Percentiles rank a stretch among this genome's conserved stretches.
Conservation (phyloP, 306 rosid species). For the Prunus davidiana region DNA sequence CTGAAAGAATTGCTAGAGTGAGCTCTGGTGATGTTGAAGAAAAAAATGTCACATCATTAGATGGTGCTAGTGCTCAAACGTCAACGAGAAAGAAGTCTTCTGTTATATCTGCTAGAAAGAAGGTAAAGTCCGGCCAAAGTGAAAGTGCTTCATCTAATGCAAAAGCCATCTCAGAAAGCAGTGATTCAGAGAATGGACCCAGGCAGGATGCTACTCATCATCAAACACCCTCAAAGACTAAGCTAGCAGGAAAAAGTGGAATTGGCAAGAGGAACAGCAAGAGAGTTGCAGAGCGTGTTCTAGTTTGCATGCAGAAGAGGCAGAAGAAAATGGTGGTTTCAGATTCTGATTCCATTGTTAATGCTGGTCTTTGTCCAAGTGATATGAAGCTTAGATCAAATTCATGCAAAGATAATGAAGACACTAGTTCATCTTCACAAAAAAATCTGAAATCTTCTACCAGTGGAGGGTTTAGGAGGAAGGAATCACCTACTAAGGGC, state of each 20-base stretch:
- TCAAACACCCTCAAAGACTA: slow-evolving; percentile 51
- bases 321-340: slow-evolving; percentile 75
- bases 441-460: slow-evolving; percentile 37
- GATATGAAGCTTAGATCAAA: slow-evolving; percentile 44
- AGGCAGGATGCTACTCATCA: slow-evolving; percentile 58
- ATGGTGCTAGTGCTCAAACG: slow-evolving; percentile 37
- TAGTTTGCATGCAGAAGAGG: slow-evolving; percentile 81
- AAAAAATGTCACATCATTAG: slow-evolving; percentile 42
- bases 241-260: slow-evolving; percentile 54
- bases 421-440: slow-evolving; percentile 40
- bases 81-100: slow-evolving; percentile 56
- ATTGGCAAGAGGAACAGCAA: slow-evolving; percentile 83
- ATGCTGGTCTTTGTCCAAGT: slow-evolving; percentile 45
- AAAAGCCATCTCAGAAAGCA: slow-evolving; percentile 80
- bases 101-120: slow-evolving; percentile 51
- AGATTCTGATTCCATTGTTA: slow-evolving; percentile 80
- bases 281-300: slow-evolving; percentile 88
- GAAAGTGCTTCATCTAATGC: slow-evolving; percentile 97
- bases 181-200: slow-evolving; percentile 88
- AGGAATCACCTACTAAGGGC: slow-evolving; percentile 32
- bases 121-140: slow-evolving; percentile 64
- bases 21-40: slow-evolving; percentile 63
- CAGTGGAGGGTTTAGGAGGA: slow-evolving; percentile 44
- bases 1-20: slow-evolving; percentile 47
- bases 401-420: slow-evolving; percentile 40